A percentile compares a stretch with the other conserved stretches of the same genome.
These are phyloP conservation scores for Coprinellus micaceus DNA, from an alignment of 768 basidiomycete species.

Conservation along the genomic window DNA sequence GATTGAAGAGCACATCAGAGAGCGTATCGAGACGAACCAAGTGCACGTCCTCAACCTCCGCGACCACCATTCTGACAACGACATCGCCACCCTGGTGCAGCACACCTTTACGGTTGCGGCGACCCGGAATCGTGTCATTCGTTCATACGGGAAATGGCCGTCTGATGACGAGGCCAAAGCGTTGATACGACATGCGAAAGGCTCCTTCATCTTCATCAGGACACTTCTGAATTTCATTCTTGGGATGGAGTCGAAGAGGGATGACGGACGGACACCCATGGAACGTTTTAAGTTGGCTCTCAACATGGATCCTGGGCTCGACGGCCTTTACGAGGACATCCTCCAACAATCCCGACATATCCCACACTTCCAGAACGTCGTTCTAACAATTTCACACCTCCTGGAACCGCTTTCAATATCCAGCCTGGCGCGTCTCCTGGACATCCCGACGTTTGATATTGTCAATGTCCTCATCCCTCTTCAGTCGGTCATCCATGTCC, in stretches of 20 bases:
- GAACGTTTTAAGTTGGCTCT: background rate
- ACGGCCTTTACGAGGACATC: background rate
- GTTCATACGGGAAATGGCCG: background rate
- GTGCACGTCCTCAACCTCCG: background rate
- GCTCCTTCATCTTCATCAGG: background rate
- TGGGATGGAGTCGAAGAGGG: background rate
- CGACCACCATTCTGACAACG: background rate
- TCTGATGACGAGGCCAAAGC: background rate
- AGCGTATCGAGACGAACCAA: background rate
- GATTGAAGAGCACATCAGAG: background rate
- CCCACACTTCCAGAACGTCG: background rate
- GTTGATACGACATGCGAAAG: background rate
- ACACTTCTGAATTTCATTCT: background rate
- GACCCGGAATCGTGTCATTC: background rate
- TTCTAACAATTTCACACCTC: background rate
- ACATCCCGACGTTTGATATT: background rate
- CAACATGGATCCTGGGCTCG: background rate
- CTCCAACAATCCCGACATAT: background rate
- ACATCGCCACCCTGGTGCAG: background rate
- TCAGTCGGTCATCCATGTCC: background rate
- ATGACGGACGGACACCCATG: background rate
- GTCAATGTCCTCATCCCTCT: background rate
- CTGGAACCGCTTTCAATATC: background rate
- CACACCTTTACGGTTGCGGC: background rate
- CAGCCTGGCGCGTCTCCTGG: too few species aligned